These are phyloP conservation scores for Spatholobus suberectus DNA, from an alignment of 306 rosid species.

Conservation along the genomic window DNA sequence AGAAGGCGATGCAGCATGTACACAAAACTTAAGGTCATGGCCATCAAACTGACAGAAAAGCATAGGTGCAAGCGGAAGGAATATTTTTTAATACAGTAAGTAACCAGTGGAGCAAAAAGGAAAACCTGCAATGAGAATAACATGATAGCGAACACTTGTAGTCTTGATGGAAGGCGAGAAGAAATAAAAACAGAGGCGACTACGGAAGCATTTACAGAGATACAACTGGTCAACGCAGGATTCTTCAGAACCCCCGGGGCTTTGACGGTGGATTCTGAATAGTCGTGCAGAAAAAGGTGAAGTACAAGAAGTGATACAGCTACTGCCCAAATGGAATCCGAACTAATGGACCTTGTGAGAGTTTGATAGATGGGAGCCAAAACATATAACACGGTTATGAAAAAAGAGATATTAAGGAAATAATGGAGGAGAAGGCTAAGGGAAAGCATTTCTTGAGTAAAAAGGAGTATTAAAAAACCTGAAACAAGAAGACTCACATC, in stretches of 20 bases:
- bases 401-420: constrained; percentile 74
- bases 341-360: constrained; percentile 90
- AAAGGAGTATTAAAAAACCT: constrained; percentile 74
- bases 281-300: constrained; percentile 90
- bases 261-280: constrained; percentile 82
- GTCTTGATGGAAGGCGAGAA: constrained; percentile 84
- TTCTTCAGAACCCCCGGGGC: constrained; percentile 64
- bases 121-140: constrained; percentile 86
- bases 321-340: constrained; percentile 89
- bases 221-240: constrained; percentile 79
- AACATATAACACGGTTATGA: constrained; percentile 72
- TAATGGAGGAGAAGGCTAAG: constrained; percentile 69
- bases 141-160: constrained; percentile 86
- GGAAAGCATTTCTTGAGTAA: constrained; percentile 86
- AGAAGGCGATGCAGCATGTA: constrained; percentile 63
- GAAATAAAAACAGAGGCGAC: constrained; percentile 91
- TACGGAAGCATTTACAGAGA: constrained; percentile 87
- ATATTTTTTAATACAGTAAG: constrained; percentile 76
- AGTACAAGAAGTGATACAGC: constrained; percentile 72
- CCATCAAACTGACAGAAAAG: constrained; percentile 73
- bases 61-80: constrained; percentile 71
- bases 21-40: constrained; percentile 63
- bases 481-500: constrained; percentile 76
- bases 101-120: constrained; percentile 89
- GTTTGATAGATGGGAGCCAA: constrained; percentile 93